phyloP scores from a whole-genome alignment of 257 asterid species.

The Forsythia suspensa region DNA sequence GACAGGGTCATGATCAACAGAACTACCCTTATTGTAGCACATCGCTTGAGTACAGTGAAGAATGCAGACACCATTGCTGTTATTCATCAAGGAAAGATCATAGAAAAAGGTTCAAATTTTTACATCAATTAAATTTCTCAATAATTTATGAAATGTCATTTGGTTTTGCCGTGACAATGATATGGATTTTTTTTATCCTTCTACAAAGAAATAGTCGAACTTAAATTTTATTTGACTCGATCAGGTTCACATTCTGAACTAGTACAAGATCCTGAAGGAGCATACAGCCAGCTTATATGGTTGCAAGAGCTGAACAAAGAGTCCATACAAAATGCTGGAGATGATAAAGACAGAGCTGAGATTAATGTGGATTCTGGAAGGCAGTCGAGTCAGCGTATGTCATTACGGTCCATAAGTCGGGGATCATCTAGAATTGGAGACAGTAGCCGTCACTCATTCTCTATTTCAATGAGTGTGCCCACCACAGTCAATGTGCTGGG shows the following conservation, averaged over 20 bases:
- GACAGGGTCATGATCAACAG: conserved; percentile 47
- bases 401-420: conserved; percentile 26
- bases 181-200: conserved; percentile 1
- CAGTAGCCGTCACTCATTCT: conserved; percentile 26
- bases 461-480: conserved; percentile 9
- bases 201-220: background rate
- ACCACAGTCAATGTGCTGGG: background rate
- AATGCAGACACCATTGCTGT: conserved; percentile 54
- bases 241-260: conserved; percentile 55
- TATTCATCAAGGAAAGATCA: conserved; percentile 41
- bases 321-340: background rate
- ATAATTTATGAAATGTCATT: background rate
- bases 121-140: background rate
- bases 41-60: conserved; percentile 52
- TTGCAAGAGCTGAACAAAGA: conserved; percentile 35
- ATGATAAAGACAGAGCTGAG: conserved; percentile 22
- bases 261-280: conserved; percentile 40
- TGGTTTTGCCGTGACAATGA: background rate
- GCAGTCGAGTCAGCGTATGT: conserved; percentile 19
- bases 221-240: background rate
- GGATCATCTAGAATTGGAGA: conserved; percentile 31
- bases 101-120: conserved; percentile 42
- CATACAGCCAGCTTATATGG: conserved; percentile 45
- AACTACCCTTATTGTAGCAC: conserved; percentile 56
- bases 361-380: conserved; percentile 20